Percentiles rank a stretch among this genome's conserved stretches.
Conservation (phyloP, 805 yeast species). For the Candida arabinofermentans region DNA sequence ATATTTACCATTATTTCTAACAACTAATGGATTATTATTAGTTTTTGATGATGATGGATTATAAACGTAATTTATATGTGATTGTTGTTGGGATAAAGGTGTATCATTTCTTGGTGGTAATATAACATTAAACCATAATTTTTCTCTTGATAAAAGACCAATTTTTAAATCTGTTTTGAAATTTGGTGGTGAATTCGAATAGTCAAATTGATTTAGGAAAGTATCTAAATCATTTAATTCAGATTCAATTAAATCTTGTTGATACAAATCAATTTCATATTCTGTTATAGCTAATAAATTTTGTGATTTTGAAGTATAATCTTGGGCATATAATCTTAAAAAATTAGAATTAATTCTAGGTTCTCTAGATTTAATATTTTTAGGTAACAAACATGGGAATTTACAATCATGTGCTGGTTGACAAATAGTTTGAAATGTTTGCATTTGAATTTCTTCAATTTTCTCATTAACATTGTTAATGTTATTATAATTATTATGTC, state of each 20-base stretch:
- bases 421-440: not conserved
- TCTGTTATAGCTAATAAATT: slow-evolving; percentile 32
- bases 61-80: slow-evolving; percentile 9
- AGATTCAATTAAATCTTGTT: slow-evolving; percentile 25
- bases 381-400: not conserved
- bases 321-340: slow-evolving; percentile 46
- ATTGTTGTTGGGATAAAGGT: slow-evolving; percentile 15
- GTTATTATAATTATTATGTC: not conserved
- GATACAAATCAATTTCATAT: slow-evolving; percentile 31
- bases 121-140: slow-evolving; percentile 51
- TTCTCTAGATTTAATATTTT: slow-evolving; percentile 32
- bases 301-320: slow-evolving; percentile 37
- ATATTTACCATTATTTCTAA: slow-evolving; percentile 23
- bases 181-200: slow-evolving; percentile 9
- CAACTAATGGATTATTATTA: slow-evolving; percentile 16
- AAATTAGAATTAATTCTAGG: slow-evolving; percentile 48
- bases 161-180: slow-evolving; percentile 25
- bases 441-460: not conserved
- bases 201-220: slow-evolving; percentile 24
- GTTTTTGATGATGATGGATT: not conserved
- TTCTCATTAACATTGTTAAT: not conserved
- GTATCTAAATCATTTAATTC: slow-evolving; percentile 14
- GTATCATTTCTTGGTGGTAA: slow-evolving; percentile 44
- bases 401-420: not conserved
- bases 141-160: slow-evolving; percentile 42